A percentile compares a stretch with the other conserved stretches of the same genome.
Evolutionary conservation across 768 basidiomycete species (phyloP).

Genomic region (Baorangia bicolor): DNA sequence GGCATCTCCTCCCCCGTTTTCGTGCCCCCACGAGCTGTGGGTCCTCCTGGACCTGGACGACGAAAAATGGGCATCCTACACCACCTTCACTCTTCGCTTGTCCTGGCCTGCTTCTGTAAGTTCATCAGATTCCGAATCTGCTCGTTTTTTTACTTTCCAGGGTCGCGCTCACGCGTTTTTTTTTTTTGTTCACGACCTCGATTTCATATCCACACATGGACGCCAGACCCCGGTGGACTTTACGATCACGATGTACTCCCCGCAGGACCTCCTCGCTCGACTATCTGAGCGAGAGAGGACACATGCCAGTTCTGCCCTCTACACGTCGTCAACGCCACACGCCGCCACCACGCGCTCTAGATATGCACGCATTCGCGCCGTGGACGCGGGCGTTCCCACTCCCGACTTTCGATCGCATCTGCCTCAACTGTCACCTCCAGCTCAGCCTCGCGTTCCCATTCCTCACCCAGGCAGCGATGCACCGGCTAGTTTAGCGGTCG

Average conservation of each 20-base stretch:
- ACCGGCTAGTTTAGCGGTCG: neutral
- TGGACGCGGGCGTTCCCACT: constrained; percentile 51
- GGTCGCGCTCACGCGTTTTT: neutral
- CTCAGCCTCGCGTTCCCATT: neutral
- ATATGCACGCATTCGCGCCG: constrained; percentile 58
- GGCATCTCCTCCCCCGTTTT: constrained; percentile 5
- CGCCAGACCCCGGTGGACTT: constrained; percentile 47
- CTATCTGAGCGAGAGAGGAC: neutral
- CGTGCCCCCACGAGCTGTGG: constrained; percentile 49
- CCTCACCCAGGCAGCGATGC: constrained; percentile 5
- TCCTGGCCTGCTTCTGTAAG: constrained; percentile 60
- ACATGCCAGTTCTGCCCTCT: constrained; percentile 8
- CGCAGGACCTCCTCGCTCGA: constrained; percentile 29
- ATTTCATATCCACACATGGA: neutral
- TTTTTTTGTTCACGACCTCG: neutral
- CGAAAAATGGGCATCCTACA: constrained; percentile 39
- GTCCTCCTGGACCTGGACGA: constrained; percentile 45
- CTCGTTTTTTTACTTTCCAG: neutral
- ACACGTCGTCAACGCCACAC: constrained; percentile 6
- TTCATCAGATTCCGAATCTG: too few relatives aligned
- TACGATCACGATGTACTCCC: constrained; percentile 38
- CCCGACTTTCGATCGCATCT: constrained; percentile 27
- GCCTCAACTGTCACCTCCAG: neutral
- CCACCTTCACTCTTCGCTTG: constrained; percentile 49
- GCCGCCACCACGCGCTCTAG: constrained; percentile 37